phyloP scores from a whole-genome alignment of 2,329 filamentous ascomycete species.

The Parasarocladium wereldwijsianum region DNA sequence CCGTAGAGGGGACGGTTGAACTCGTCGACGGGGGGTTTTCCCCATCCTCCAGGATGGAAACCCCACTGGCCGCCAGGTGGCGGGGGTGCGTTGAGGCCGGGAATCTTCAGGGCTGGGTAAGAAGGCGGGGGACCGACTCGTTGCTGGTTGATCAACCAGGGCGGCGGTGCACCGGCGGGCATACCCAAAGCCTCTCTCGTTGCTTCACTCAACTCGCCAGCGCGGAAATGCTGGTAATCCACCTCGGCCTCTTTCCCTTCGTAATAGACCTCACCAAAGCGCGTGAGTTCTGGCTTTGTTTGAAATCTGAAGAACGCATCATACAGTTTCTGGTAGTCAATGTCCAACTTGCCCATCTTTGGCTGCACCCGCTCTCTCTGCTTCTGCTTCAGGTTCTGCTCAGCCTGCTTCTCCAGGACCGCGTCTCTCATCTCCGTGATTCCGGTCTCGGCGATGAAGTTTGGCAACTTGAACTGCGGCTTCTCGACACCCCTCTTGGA shows the following conservation, averaged over 20 bases:
- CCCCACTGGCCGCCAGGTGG: constrained; percentile 86
- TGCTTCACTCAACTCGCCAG: constrained; percentile 79
- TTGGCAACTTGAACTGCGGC: constrained; percentile 77
- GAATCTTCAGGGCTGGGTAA: constrained; percentile 89
- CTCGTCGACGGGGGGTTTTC: constrained; percentile 90
- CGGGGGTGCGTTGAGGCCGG: constrained; percentile 84
- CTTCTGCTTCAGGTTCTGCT: constrained; percentile 85
- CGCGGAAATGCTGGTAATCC: constrained; percentile 76
- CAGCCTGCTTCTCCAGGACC: constrained; percentile 86
- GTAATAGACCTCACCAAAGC: constrained; percentile 98
- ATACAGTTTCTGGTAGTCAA: constrained; percentile 96
- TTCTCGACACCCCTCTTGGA: constrained; percentile 97
- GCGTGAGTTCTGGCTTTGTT: constrained; percentile 84
- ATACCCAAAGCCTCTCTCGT: constrained; percentile 89
- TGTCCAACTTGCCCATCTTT: constrained; percentile 94
- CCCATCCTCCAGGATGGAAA: constrained; percentile 88
- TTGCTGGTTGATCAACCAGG: constrained; percentile 96
- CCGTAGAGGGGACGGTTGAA: constrained; percentile 84
- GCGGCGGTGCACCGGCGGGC: constrained; percentile 79
- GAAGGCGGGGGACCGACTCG: constrained; percentile 85
- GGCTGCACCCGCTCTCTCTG: constrained; percentile 86
- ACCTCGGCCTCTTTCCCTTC: constrained; percentile 98
- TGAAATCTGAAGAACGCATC: constrained; percentile 98
- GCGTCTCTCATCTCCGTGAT: constrained; percentile 98
- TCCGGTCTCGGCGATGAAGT: constrained; percentile 94